Percentiles rank a stretch among this genome's conserved stretches.
Conservation (phyloP, 805 yeast species). For the Myxozyma vanderwaltii region DNA sequence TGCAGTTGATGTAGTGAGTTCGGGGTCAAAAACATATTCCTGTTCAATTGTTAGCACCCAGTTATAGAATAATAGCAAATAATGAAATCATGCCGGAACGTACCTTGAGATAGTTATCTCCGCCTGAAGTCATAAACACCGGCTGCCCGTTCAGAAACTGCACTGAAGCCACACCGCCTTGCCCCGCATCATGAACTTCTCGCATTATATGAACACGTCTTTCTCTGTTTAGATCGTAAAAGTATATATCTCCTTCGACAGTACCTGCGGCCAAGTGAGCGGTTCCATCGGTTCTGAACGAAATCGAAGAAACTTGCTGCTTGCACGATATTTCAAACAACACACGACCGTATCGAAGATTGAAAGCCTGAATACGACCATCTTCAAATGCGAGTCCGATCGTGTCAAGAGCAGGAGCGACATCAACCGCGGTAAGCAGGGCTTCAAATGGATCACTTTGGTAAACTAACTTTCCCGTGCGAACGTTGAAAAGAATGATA, state of each 20-base stretch:
- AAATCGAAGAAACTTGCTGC: slow-evolving; percentile 56
- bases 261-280: slow-evolving; percentile 81
- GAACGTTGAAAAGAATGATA: slow-evolving; percentile 60
- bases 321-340: slow-evolving; percentile 51
- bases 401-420: slow-evolving; percentile 85
- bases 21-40: slow-evolving; percentile 92
- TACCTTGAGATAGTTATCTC: slow-evolving; percentile 75
- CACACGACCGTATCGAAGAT: slow-evolving; percentile 64
- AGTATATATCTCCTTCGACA: slow-evolving; percentile 76
- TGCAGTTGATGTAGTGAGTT: slow-evolving; percentile 59
- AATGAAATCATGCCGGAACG: not conserved
- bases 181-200: slow-evolving; percentile 61
- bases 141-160: slow-evolving; percentile 89
- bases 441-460: slow-evolving; percentile 52
- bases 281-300: slow-evolving; percentile 89
- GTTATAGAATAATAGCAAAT: not conserved
- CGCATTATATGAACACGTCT: slow-evolving; percentile 75
- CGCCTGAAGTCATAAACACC: slow-evolving; percentile 83
- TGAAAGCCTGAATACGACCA: slow-evolving; percentile 67
- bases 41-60: not conserved
- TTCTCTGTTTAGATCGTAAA: slow-evolving; percentile 75
- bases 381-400: slow-evolving; percentile 72
- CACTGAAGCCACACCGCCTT: slow-evolving; percentile 75
- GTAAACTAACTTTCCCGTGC: slow-evolving; percentile 72
- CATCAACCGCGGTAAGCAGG: slow-evolving; percentile 66